Evolutionary conservation across 129 eudicot species (phyloP), one percentile per base, ranked within the genome.

Genomic region (Dittrichia graveolens): DNA sequence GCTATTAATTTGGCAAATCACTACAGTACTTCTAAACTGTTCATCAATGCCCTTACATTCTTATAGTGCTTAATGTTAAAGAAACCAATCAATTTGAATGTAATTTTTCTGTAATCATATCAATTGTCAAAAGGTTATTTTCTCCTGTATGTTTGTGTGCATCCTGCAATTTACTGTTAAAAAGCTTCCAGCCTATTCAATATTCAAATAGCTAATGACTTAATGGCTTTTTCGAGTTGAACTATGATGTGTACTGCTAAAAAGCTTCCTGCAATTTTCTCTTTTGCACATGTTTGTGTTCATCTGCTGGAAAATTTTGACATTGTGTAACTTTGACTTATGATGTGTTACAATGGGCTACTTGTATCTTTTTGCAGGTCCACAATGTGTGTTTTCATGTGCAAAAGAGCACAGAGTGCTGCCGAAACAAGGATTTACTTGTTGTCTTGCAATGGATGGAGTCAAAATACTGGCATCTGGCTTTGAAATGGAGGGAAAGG

Each of bases 381-480:
- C 99, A 74, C 97, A 83, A 58, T 95, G 99, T 44, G 88, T 95
- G 68, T 83, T 95, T 67, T 80, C 87, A n/a, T 95, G 99, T 75
- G 99, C 97, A 69, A 95, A 95, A 79, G 97, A 95, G 80, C 82
- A 74, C 37, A 78, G 91, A 67, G 38, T 67, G 68, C 87, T 95
- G 40, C 97, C 99, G 66, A 90, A 87, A 65, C 94, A 86, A 72
- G 97, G 99, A 34, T 95, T 75, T 77, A 87, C 93, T 61, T 95
- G 99, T 78, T 95, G 99, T 72, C 96, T 90, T 75, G 99, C 97
- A 3, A 80, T 95, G 93, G 99, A 95, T 78, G 97, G 99, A 67
- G 88, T 95, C 44, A 95, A 88, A 76, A 76, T 95, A 71, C 81
- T 90, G 74, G 84, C 91, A 39, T 85, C 99, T 66, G 99, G 99